These are phyloP conservation scores for Pezicula radicicola DNA, from an alignment of 2,329 filamentous ascomycete genomes.

Conservation along the genomic window DNA sequence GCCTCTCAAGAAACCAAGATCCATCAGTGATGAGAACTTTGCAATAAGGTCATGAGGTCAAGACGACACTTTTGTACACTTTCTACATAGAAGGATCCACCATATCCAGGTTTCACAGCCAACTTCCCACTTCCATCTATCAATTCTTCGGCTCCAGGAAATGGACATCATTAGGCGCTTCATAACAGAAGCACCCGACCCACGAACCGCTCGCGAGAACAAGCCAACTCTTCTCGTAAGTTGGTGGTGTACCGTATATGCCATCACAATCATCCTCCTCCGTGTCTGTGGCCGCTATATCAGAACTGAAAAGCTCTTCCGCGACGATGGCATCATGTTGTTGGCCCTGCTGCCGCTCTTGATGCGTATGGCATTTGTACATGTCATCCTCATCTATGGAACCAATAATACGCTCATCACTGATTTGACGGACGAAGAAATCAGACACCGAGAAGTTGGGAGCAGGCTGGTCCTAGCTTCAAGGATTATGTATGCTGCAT, in stretches of 20 bases:
- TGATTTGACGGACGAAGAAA: slow-evolving; percentile 51
- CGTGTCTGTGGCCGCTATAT: slow-evolving; percentile 80
- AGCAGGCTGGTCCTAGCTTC: slow-evolving; percentile 78
- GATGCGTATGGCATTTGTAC: slow-evolving; percentile 79
- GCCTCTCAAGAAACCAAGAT: too few species aligned
- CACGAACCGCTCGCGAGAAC: slow-evolving; percentile 41
- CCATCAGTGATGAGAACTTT: too few species aligned
- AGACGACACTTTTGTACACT: too few species aligned
- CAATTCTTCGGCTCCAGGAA: slow-evolving; percentile 1
- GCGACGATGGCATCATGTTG: slow-evolving; percentile 84
- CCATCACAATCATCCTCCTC: slow-evolving; percentile 76
- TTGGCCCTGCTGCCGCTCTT: slow-evolving; percentile 76
- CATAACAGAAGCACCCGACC: slow-evolving; percentile 17
- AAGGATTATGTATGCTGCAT: slow-evolving; percentile 82
- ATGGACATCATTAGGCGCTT: slow-evolving; percentile 23
- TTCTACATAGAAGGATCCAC: too few species aligned
- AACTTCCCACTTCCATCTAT: neutral
- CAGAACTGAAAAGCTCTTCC: slow-evolving; percentile 79
- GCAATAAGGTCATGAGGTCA: too few species aligned
- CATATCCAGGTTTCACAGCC: too few species aligned
- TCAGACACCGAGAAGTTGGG: slow-evolving; percentile 65
- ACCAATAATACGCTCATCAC: slow-evolving; percentile 78
- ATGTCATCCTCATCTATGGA: slow-evolving; percentile 80
- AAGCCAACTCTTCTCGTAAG: slow-evolving; percentile 88
- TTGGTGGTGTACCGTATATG: slow-evolving; percentile 90